Percentiles rank a stretch among this genome's conserved stretches.
phyloP scores from a whole-genome alignment of 352 stramenopile species.

The Pythium guiyangense region DNA sequence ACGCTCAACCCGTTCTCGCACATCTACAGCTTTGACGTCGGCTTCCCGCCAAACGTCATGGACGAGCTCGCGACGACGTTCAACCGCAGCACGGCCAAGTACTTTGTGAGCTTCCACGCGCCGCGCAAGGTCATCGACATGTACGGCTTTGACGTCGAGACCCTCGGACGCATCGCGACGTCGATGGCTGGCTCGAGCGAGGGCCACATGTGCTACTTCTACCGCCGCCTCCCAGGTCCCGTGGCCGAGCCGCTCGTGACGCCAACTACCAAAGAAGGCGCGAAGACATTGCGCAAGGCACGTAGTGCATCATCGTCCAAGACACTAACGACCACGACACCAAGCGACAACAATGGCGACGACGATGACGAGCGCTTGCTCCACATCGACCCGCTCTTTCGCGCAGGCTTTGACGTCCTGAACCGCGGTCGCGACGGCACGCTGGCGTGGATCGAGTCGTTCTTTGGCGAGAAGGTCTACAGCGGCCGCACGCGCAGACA shows the following conservation, averaged over 20 bases:
- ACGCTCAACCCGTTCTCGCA: constrained; percentile 97
- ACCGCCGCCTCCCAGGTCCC: constrained; percentile 43
- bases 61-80: constrained; percentile 92
- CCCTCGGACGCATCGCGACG: constrained; percentile 83
- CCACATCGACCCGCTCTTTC: constrained; percentile 77
- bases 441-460: constrained; percentile 65
- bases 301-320: background rate
- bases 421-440: constrained; percentile 69
- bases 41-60: constrained; percentile 95
- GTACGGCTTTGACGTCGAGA: constrained; percentile 93
- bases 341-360: no score
- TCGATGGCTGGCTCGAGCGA: constrained; percentile 96
- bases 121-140: constrained; percentile 90
- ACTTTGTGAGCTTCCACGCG: constrained; percentile 95
- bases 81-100: constrained; percentile 85
- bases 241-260: constrained; percentile 6
- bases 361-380: constrained; percentile 21
- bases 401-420: constrained; percentile 70
- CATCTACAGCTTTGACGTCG: constrained; percentile 98
- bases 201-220: constrained; percentile 97
- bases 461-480: constrained; percentile 61
- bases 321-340: background rate
- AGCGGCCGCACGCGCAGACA: constrained; percentile 68
- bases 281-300: constrained; percentile 10
- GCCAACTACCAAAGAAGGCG: constrained; percentile 20